phyloP scores from a whole-genome alignment of 805 yeast genomes.

The Kregervanrija fluxuum region DNA sequence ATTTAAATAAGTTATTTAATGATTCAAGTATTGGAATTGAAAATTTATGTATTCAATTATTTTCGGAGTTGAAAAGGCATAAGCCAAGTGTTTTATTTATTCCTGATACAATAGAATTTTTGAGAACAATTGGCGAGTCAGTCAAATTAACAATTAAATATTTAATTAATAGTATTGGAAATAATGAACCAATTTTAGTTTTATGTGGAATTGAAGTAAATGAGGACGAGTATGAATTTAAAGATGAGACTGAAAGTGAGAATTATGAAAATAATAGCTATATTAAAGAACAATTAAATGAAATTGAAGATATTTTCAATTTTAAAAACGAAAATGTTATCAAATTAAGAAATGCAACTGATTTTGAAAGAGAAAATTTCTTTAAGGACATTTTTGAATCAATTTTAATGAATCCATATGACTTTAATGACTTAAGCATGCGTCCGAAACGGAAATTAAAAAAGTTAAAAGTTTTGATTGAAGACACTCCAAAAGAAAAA shows the following conservation, averaged over 20 bases:
- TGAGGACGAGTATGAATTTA: conserved; percentile 15
- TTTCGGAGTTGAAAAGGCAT: conserved; percentile 82
- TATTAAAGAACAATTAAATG: conserved; percentile 25
- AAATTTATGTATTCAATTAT: conserved; percentile 71
- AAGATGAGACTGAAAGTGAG: conserved; percentile 8
- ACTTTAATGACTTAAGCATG: conserved; percentile 58
- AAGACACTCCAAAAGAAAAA: conserved; percentile 2
- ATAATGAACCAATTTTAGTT: conserved; percentile 67
- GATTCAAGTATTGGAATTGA: conserved; percentile 81
- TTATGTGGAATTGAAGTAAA: conserved; percentile 59
- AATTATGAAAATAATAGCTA: too few species aligned
- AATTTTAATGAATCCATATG: conserved; percentile 59
- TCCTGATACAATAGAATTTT: conserved; percentile 79
- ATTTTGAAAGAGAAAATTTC: conserved; percentile 44
- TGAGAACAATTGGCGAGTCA: conserved; percentile 54
- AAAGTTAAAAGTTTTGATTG: conserved; percentile 25
- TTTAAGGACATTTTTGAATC: conserved; percentile 50
- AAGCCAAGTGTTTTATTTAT: conserved; percentile 80
- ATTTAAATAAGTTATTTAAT: conserved; percentile 66
- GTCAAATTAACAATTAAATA: conserved; percentile 69
- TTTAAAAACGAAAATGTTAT: conserved; percentile 42
- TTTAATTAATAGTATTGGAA: conserved; percentile 56
- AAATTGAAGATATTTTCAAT: conserved; percentile 52
- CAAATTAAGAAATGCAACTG: conserved; percentile 34
- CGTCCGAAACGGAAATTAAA: conserved; percentile 44